A percentile compares a stretch with the other conserved stretches of the same genome.
These are phyloP conservation scores for Multifurca ochricompacta DNA, from an alignment of 768 basidiomycete species.

Conservation along the genomic window DNA sequence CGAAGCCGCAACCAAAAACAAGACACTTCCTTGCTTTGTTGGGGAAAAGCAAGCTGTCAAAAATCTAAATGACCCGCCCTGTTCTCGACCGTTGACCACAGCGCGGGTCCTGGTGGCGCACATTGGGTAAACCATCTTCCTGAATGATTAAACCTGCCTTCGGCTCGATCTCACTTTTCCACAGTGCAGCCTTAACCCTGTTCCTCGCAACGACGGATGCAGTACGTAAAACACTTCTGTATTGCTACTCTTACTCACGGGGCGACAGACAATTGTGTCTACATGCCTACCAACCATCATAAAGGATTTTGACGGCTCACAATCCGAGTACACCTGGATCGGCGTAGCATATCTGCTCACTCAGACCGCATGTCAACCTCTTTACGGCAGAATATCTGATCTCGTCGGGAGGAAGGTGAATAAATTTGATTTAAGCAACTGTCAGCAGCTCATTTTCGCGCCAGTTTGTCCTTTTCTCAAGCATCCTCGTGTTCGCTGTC, in stretches of 20 bases:
- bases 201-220: constrained; percentile 86
- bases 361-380: constrained; percentile 77
- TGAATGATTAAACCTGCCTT: background rate
- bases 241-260: constrained; percentile 6
- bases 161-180: constrained; percentile 2
- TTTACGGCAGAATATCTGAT: constrained; percentile 77
- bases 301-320: constrained; percentile 56
- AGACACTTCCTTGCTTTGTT: background rate
- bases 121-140: constrained; percentile 17
- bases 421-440: constrained; percentile 9
- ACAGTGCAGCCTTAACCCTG: constrained; percentile 67
- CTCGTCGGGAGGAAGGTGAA: constrained; percentile 71
- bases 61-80: background rate
- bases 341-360: constrained; percentile 80
- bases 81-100: constrained; percentile 14
- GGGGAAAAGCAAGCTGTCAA: background rate
- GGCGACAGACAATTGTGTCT: constrained; percentile 60
- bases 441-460: constrained; percentile 6
- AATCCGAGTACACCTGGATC: constrained; percentile 79
- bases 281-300: constrained; percentile 78
- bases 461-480: constrained; percentile 61
- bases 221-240: constrained; percentile 35
- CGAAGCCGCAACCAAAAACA: constrained; percentile 6
- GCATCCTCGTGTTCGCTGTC: constrained; percentile 65
- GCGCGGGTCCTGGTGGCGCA: constrained; percentile 17